A percentile compares a stretch with the other conserved stretches of the same genome.
phyloP scores from a whole-genome alignment of 2,329 filamentous ascomycete species.

The Stenocarpella maydis region DNA sequence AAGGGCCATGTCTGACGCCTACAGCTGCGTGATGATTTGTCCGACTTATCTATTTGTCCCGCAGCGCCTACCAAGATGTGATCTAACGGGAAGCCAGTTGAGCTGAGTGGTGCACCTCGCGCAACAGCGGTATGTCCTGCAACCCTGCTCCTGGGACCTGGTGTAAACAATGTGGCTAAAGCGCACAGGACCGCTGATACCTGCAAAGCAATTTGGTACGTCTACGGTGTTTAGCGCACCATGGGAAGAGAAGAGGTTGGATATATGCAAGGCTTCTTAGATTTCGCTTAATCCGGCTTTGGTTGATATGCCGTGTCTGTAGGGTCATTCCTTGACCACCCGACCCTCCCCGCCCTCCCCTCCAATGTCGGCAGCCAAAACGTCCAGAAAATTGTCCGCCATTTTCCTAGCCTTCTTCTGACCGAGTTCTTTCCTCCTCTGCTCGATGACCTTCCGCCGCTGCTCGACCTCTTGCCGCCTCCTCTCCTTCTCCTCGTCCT shows the following conservation, averaged over 20 bases:
- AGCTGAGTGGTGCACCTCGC: too few species aligned
- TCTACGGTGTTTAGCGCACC: not conserved
- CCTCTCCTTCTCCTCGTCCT: constrained; percentile 64
- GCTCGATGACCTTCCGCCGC: constrained; percentile 68
- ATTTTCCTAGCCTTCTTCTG: constrained; percentile 68
- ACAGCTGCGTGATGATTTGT: not conserved
- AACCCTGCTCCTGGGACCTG: not conserved
- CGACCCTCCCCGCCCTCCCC: not conserved
- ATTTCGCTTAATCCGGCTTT: not conserved
- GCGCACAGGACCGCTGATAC: too few species aligned
- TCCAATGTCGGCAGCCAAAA: constrained; percentile 51
- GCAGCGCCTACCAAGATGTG: not conserved
- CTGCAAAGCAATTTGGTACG: not conserved
- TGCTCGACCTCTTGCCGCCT: constrained; percentile 71
- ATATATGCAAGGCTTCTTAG: not conserved
- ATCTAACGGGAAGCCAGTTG: too few species aligned
- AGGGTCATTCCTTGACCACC: not conserved
- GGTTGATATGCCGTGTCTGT: not conserved
- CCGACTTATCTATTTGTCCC: not conserved
- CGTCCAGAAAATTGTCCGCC: constrained; percentile 77
- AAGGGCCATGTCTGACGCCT: not conserved
- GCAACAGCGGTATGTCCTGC: too few species aligned
- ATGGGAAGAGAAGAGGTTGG: not conserved
- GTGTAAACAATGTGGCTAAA: not conserved
- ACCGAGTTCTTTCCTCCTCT: constrained; percentile 61